Conservation (phyloP, 768 basidiomycete species). For the Lactarius akahatsu region DNA sequence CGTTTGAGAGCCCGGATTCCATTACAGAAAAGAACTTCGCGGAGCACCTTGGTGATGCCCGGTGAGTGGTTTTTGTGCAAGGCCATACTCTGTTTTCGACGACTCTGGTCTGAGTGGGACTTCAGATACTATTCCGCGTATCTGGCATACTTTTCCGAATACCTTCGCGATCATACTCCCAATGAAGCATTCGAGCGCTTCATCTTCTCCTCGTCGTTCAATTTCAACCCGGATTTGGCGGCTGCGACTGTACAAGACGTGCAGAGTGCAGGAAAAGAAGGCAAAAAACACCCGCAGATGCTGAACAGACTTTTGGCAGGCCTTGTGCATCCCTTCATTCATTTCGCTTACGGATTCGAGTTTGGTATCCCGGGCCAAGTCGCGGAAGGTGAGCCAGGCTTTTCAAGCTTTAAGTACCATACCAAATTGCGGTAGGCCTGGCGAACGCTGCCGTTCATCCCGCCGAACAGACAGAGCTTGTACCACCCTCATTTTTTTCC, state of each 20-base stretch:
- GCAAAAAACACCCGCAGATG: constrained; percentile 49
- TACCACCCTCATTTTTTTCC: constrained; percentile 35
- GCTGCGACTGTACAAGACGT: constrained; percentile 28
- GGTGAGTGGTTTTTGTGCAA: constrained; percentile 38
- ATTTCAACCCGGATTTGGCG: constrained; percentile 37
- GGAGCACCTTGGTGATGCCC: constrained; percentile 56
- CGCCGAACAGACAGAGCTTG: constrained; percentile 38
- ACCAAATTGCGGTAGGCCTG: constrained; percentile 43
- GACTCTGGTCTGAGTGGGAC: not conserved
- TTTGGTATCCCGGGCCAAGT: constrained; percentile 58
- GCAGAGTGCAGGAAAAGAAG: constrained; percentile 23
- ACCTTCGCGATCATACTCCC: constrained; percentile 45
- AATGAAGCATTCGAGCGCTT: constrained; percentile 55
- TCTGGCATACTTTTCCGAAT: constrained; percentile 51
- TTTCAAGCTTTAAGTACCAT: not conserved
- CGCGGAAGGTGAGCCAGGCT: constrained; percentile 53
- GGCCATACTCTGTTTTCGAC: not conserved
- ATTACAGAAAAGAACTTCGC: constrained; percentile 51
- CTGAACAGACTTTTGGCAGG: constrained; percentile 55
- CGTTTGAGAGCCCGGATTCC: constrained; percentile 44
- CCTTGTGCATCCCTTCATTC: constrained; percentile 64
- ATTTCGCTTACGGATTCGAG: constrained; percentile 61
- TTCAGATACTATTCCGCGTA: constrained; percentile 62
- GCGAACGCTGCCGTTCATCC: constrained; percentile 54
- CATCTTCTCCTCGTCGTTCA: constrained; percentile 54